Conservation (phyloP, 2,329 filamentous ascomycete genomes). For the Capronia coronata region DNA sequence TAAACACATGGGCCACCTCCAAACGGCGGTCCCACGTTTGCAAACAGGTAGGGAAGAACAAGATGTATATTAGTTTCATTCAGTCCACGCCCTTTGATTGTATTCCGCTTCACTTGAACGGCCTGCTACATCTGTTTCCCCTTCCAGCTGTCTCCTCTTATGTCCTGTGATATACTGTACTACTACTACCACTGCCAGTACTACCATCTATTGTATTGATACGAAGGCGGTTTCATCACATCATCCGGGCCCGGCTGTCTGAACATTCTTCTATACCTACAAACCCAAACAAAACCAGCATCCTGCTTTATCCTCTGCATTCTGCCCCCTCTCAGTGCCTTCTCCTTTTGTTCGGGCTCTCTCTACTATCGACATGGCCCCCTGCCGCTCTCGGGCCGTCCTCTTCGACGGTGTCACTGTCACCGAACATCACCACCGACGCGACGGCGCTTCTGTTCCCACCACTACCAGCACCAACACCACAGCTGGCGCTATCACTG, state of each 20-base stretch:
- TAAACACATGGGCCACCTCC: no score
- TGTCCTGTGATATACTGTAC: neutral
- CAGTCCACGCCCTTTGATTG: neutral
- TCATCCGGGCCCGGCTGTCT: neutral
- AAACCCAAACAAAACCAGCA: neutral
- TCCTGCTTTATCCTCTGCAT: neutral
- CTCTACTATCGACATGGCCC: slow-evolving; percentile 12
- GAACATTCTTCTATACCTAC: neutral
- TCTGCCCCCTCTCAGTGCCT: slow-evolving; percentile 6
- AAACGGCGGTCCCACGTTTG: no score
- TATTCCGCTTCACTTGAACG: neutral
- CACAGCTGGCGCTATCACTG: no score
- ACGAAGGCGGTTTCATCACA: neutral
- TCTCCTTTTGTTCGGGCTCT: slow-evolving; percentile 12
- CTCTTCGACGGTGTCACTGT: neutral
- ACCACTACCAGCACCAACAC: slow-evolving; percentile 1
- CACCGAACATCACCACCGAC: neutral
- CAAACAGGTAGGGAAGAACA: no score
- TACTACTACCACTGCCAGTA: neutral
- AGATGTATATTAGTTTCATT: neutral
- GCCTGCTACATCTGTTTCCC: neutral
- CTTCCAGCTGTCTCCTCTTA: neutral
- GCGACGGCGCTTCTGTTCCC: slow-evolving; percentile 6
- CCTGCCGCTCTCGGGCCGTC: slow-evolving; percentile 2
- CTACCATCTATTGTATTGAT: no score